These are phyloP conservation scores for Kalanchoe fedtschenkoi DNA, from an alignment of 164 flowering plant species.

Conservation along the genomic window DNA sequence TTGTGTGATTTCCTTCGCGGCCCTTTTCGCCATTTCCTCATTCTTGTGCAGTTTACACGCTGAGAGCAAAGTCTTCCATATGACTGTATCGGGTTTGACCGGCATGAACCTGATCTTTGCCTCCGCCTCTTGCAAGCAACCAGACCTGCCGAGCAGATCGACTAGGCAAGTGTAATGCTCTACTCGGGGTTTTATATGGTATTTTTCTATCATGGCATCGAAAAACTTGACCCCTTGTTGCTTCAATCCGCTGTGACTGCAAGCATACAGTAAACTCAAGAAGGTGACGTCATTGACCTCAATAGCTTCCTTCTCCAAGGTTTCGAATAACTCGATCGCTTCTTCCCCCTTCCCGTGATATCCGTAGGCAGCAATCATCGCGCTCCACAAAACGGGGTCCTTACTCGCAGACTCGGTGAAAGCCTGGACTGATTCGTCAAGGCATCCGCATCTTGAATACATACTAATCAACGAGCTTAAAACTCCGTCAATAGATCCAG, in stretches of 20 bases:
- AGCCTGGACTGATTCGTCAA: constrained; percentile 47
- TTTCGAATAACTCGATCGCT: constrained; percentile 38
- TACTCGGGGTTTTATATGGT: constrained; percentile 36
- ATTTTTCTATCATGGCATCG: constrained; percentile 38
- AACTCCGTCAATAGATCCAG: constrained; percentile 25
- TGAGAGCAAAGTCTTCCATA: constrained; percentile 72
- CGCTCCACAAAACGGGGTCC: constrained; percentile 55
- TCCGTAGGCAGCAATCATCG: constrained; percentile 75
- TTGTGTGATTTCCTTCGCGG: constrained; percentile 35
- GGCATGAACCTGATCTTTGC: constrained; percentile 55
- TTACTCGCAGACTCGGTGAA: constrained; percentile 28
- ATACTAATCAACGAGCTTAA: constrained; percentile 54
- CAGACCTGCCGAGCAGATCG: constrained; percentile 67
- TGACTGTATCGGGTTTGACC: constrained; percentile 42
- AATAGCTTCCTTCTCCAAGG: constrained; percentile 36
- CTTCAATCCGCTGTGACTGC: constrained; percentile 65
- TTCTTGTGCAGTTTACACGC: constrained; percentile 64
- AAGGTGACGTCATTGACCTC: constrained; percentile 62
- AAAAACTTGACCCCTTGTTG: constrained; percentile 42
- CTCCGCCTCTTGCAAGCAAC: constrained; percentile 61
- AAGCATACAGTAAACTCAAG: constrained; percentile 62
- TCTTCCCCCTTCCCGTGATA: constrained; percentile 62
- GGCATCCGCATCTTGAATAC: constrained; percentile 71
- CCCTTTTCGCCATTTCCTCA: constrained; percentile 48
- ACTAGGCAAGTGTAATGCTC: constrained; percentile 69